Evolutionary conservation across 164 flowering plant species (phyloP).

Genomic region (Vitis amurensis): DNA sequence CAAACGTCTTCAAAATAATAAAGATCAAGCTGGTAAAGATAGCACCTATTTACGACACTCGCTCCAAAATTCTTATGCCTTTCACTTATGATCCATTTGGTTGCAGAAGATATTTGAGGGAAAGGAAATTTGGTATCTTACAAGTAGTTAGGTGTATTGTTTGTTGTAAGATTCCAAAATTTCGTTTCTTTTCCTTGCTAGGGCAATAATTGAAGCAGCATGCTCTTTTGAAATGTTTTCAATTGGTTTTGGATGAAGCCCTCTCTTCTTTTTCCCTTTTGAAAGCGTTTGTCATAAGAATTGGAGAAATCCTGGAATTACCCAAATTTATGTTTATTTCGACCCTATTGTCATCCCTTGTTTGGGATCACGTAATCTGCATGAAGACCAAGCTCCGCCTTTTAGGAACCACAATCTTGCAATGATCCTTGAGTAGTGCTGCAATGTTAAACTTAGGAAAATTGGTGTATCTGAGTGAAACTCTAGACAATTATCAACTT

Average conservation of each 20-base stretch:
- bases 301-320: neutral
- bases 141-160: neutral
- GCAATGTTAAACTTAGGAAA: neutral
- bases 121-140: neutral
- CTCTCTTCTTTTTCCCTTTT: neutral
- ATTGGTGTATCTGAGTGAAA: neutral
- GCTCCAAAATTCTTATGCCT: too few species aligned
- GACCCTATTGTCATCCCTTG: neutral
- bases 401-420: too few species aligned
- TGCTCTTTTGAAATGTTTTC: neutral
- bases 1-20: slow-evolving; percentile 67
- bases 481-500: neutral
- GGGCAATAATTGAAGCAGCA: neutral
- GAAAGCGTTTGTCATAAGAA: neutral
- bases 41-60: neutral
- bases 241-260: neutral
- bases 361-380: neutral
- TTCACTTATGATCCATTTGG: too few species aligned
- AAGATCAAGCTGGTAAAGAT: slow-evolving; percentile 63
- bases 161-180: neutral
- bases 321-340: neutral
- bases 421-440: too few species aligned
- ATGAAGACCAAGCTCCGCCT: neutral
- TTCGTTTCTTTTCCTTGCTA: neutral
- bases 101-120: neutral